phyloP scores from a whole-genome alignment of 768 basidiomycete genomes.

The Russula sp. region DNA sequence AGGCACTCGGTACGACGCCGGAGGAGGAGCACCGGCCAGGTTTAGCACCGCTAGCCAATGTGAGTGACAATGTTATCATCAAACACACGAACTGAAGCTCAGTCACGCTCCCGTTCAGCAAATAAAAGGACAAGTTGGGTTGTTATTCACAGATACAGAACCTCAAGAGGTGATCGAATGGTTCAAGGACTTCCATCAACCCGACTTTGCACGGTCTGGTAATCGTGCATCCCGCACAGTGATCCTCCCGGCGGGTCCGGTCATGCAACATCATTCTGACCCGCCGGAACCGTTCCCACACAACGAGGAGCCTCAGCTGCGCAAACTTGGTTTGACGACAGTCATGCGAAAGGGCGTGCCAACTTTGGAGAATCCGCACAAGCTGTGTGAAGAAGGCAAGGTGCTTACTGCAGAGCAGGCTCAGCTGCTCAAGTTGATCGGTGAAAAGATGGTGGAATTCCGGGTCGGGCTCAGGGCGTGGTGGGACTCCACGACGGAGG shows the following conservation, averaged over 20 bases:
- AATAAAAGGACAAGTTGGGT: conserved; percentile 91
- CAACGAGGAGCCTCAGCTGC: conserved; percentile 93
- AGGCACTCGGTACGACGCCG: conserved; percentile 80
- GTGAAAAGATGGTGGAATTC: conserved; percentile 83
- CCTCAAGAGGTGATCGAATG: conserved; percentile 90
- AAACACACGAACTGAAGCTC: background rate
- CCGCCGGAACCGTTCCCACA: conserved; percentile 90
- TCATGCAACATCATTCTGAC: conserved; percentile 72
- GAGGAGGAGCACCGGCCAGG: conserved; percentile 83
- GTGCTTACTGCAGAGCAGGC: conserved; percentile 79
- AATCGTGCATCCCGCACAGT: conserved; percentile 72
- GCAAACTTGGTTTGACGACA: conserved; percentile 84
- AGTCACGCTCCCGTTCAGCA: conserved; percentile 40
- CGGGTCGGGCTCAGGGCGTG: conserved; percentile 60
- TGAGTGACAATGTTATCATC: conserved; percentile 28
- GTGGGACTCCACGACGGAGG: conserved; percentile 64
- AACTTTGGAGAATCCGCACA: conserved; percentile 69
- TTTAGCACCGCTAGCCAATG: conserved; percentile 72
- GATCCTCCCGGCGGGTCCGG: conserved; percentile 72
- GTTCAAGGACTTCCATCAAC: conserved; percentile 85
- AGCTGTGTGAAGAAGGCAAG: conserved; percentile 78
- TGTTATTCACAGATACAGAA: conserved; percentile 86
- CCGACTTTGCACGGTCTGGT: conserved; percentile 88
- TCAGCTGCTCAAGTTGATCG: conserved; percentile 86
- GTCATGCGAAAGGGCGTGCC: conserved; percentile 84